Evolutionary conservation across 2,329 filamentous ascomycete genomes (phyloP).

Genomic region (Plectosphaerella plurivora): DNA sequence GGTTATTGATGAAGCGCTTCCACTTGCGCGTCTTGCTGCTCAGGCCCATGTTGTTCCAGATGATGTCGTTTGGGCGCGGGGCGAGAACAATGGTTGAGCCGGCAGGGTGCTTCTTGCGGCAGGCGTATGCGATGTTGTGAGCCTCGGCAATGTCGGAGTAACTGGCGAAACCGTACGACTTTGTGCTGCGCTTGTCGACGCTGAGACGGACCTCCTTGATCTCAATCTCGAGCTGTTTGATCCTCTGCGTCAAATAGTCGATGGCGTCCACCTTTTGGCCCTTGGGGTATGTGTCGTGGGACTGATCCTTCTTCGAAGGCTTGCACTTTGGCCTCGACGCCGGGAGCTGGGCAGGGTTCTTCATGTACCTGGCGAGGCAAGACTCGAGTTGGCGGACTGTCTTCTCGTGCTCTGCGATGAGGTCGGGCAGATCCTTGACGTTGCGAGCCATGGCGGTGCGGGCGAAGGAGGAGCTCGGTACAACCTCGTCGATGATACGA

Average conservation of each 20-base stretch:
- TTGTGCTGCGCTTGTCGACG: constrained; percentile 82
- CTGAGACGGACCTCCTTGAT: constrained; percentile 78
- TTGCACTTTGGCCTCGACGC: constrained; percentile 71
- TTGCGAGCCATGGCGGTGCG: constrained; percentile 83
- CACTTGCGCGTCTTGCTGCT: constrained; percentile 63
- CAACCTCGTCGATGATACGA: constrained; percentile 74
- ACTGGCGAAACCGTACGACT: constrained; percentile 91
- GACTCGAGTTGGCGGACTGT: constrained; percentile 78
- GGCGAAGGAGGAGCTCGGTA: constrained; percentile 73
- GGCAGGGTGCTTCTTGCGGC: constrained; percentile 74
- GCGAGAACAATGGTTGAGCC: constrained; percentile 75
- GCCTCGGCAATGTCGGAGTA: constrained; percentile 86
- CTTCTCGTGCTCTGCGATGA: constrained; percentile 80
- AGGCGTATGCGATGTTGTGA: constrained; percentile 78
- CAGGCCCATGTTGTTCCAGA: constrained; percentile 90
- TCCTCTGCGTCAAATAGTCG: constrained; percentile 83
- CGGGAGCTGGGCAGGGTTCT: constrained; percentile 77
- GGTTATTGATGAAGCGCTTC: constrained; percentile 71
- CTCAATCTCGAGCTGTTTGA: constrained; percentile 74
- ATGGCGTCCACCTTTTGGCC: constrained; percentile 87
- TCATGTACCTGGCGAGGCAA: constrained; percentile 84
- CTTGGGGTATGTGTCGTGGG: constrained; percentile 57
- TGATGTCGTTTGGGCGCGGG: constrained; percentile 83
- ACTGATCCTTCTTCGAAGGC: constrained; percentile 74
- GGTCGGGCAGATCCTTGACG: constrained; percentile 79